Percentiles rank a stretch among this genome's conserved stretches.
Evolutionary conservation across 2,329 filamentous ascomycete genomes (phyloP).

Genomic region (Diaporthe eres): DNA sequence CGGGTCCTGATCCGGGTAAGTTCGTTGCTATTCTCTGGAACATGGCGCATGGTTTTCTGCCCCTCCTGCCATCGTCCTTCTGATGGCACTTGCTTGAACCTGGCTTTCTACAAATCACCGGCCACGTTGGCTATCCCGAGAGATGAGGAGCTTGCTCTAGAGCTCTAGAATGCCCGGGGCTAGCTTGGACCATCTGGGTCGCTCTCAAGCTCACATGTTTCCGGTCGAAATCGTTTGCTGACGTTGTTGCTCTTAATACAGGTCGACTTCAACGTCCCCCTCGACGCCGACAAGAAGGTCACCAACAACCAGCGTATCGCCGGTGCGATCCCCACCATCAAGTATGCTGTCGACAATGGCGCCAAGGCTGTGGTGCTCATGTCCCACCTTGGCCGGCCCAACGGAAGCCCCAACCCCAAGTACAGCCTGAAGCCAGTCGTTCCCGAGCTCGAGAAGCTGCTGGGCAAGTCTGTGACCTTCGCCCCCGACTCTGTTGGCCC

Average conservation of each 20-base stretch:
- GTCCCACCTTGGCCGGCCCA: slow-evolving; percentile 97
- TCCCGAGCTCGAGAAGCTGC: slow-evolving; percentile 90
- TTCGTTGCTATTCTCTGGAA: slow-evolving; percentile 48
- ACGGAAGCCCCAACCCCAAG: slow-evolving; percentile 90
- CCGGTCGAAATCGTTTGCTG: slow-evolving; percentile 41
- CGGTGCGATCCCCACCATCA: slow-evolving; percentile 94
- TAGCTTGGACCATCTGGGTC: not conserved
- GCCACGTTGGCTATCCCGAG: not conserved
- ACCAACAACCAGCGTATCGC: slow-evolving; percentile 99
- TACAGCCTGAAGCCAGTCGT: slow-evolving; percentile 96
- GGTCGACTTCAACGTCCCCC: slow-evolving; percentile 99
- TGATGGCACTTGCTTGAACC: not conserved
- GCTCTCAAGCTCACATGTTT: not conserved
- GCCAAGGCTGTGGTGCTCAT: slow-evolving; percentile 96
- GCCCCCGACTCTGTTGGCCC: slow-evolving; percentile 91
- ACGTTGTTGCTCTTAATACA: slow-evolving; percentile 54
- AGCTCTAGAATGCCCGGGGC: not conserved
- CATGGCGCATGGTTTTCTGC: not conserved
- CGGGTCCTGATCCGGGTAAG: slow-evolving; percentile 95
- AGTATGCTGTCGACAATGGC: slow-evolving; percentile 90
- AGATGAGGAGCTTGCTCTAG: not conserved
- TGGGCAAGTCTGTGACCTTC: slow-evolving; percentile 88
- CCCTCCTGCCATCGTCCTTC: not conserved
- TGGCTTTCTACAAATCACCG: not conserved
- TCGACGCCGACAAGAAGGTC: slow-evolving; percentile 92